phyloP scores from a whole-genome alignment of 140 eudicot genomes.

The Ambrosia hybrid region DNA sequence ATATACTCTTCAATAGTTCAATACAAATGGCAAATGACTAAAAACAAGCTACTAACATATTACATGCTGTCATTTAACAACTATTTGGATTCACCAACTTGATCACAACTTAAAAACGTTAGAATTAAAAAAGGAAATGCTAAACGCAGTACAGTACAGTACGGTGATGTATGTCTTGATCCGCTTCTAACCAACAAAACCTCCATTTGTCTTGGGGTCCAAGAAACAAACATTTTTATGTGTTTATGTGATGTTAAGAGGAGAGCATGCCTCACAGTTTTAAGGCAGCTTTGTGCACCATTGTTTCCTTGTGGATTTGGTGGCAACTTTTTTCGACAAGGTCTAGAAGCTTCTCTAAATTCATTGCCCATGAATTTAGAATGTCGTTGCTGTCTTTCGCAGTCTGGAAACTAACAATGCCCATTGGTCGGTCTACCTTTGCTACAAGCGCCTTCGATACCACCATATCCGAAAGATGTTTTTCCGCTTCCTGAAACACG shows the following conservation, averaged over 20 bases:
- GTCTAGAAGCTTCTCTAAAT: constrained; percentile 78
- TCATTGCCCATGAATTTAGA: constrained; percentile 72
- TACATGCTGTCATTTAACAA: neutral
- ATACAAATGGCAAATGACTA: no score
- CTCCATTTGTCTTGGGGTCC: neutral
- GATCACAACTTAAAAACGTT: neutral
- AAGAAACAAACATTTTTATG: neutral
- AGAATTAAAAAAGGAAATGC: neutral
- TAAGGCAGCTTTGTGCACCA: constrained; percentile 73
- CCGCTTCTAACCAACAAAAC: neutral
- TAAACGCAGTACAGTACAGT: no score
- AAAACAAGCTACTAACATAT: no score
- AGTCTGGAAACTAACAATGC: constrained; percentile 58
- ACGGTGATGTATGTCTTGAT: neutral
- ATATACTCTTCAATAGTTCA: no score
- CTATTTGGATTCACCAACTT: neutral
- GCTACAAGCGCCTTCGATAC: constrained; percentile 41
- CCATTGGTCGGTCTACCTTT: constrained; percentile 76
- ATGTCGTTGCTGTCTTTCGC: constrained; percentile 73
- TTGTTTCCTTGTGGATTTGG: constrained; percentile 93
- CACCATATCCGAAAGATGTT: no score
- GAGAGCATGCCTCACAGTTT: constrained; percentile 29
- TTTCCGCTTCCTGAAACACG: no score
- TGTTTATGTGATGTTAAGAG: neutral
- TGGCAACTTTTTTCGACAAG: constrained; percentile 91